Evolutionary conservation across 2,329 filamentous ascomycete genomes (phyloP).

Genomic region (Rugonectria rugulosa): DNA sequence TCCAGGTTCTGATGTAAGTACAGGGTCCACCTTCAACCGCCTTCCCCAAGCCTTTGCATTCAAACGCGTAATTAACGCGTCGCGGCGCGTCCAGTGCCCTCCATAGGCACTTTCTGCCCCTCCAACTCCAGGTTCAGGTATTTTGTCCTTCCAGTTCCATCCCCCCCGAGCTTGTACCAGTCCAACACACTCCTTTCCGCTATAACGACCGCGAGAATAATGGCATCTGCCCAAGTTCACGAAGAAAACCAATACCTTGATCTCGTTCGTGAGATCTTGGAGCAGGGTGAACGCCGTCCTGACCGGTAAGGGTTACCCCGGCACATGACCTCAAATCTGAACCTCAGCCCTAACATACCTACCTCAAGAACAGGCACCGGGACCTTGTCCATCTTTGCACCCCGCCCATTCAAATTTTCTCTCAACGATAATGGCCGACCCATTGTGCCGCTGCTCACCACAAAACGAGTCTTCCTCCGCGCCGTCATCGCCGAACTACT

Average conservation of each 20-base stretch:
- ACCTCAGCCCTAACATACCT: neutral
- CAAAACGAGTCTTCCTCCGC: conserved; percentile 93
- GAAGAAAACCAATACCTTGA: conserved; percentile 96
- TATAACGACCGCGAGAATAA: no score
- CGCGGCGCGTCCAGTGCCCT: no score
- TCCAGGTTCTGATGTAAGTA: no score
- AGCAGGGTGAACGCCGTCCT: conserved; percentile 84
- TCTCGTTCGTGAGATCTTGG: conserved; percentile 84
- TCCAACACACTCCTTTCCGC: no score
- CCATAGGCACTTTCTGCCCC: no score
- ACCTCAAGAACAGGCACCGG: conserved; percentile 86
- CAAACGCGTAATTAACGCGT: no score
- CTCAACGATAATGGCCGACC: conserved; percentile 70
- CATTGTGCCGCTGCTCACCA: conserved; percentile 91
- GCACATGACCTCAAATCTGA: neutral
- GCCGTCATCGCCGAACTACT: conserved; percentile 92
- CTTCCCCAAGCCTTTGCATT: no score
- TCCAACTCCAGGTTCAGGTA: no score
- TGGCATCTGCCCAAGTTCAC: no score
- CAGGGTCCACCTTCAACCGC: no score
- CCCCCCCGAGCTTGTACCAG: no score
- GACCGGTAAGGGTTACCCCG: conserved; percentile 67
- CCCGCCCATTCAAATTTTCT: conserved; percentile 83
- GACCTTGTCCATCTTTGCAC: conserved; percentile 88
- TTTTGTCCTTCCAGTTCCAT: no score